These are phyloP conservation scores for Pseudocercospora pini-densiflorae DNA, from an alignment of 2,329 filamentous ascomycete genomes.

Conservation along the genomic window DNA sequence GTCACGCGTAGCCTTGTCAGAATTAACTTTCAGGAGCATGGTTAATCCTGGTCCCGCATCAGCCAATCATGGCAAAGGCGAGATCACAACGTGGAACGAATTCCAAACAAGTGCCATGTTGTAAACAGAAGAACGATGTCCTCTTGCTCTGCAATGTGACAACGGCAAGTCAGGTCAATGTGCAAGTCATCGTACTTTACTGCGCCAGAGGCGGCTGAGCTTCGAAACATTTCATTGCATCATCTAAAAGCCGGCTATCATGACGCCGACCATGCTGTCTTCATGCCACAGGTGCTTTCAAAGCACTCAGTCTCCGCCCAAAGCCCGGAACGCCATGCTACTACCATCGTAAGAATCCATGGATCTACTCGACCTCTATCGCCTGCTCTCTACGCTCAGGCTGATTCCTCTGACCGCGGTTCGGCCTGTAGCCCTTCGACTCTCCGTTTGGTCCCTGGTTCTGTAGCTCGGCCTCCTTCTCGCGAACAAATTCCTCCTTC, in stretches of 20 bases:
- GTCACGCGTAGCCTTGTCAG: not conserved
- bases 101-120: too few species aligned
- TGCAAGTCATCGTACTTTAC: not conserved
- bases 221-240: not conserved
- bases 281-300: not conserved
- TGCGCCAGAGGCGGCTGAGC: not conserved
- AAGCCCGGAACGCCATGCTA: conserved; percentile 23
- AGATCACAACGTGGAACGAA: not conserved
- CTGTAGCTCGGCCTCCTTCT: conserved; percentile 64
- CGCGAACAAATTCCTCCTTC: conserved; percentile 76
- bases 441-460: conserved; percentile 22
- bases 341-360: conserved; percentile 9
- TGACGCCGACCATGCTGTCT: conserved; percentile 4
- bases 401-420: conserved; percentile 33
- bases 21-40: not conserved
- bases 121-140: not conserved
- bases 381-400: conserved; percentile 24
- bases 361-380: conserved; percentile 35
- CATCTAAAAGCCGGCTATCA: conserved; percentile 2
- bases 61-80: not conserved
- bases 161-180: too few species aligned
- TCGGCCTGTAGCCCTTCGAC: conserved; percentile 32
- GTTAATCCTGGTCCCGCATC: not conserved
- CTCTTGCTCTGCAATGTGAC: not conserved
- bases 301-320: conserved; percentile 10